Conservation (phyloP, 352 stramenopile species). For the Globisporangium nunn region DNA sequence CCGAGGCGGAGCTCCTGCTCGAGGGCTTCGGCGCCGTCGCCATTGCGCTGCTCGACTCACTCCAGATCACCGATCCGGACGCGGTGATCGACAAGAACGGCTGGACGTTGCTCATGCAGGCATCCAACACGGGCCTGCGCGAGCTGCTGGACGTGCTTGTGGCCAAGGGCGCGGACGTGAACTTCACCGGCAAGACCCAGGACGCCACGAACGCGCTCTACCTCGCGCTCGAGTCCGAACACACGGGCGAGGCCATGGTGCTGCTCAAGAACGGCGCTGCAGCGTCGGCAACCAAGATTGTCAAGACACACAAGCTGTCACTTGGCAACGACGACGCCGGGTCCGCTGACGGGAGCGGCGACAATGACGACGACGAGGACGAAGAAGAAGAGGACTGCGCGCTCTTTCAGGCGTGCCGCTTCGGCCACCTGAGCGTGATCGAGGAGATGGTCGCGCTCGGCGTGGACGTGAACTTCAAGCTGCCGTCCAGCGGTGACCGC, state of each 20-base stretch:
- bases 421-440: conserved; percentile 55
- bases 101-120: conserved; percentile 85
- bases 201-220: conserved; percentile 60
- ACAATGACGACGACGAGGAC: conserved; percentile 27
- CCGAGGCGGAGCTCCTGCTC: conserved; percentile 59
- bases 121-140: conserved; percentile 61
- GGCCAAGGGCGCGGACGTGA: conserved; percentile 46
- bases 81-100: conserved; percentile 60
- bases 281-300: conserved; percentile 54
- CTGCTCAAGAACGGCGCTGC: conserved; percentile 66
- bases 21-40: conserved; percentile 54
- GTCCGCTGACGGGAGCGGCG: not conserved
- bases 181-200: conserved; percentile 36
- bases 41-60: conserved; percentile 36
- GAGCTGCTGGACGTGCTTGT: conserved; percentile 53
- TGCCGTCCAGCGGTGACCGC: conserved; percentile 56
- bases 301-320: conserved; percentile 32
- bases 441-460: conserved; percentile 70
- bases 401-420: conserved; percentile 70
- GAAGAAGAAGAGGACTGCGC: conserved; percentile 62
- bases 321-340: conserved; percentile 16
- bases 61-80: conserved; percentile 33
- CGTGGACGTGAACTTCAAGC: conserved; percentile 64
- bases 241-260: conserved; percentile 60
- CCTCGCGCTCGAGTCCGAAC: conserved; percentile 64